Conservation (phyloP, 2,329 filamentous ascomycete species). For the Clonostachys rosea region DNA sequence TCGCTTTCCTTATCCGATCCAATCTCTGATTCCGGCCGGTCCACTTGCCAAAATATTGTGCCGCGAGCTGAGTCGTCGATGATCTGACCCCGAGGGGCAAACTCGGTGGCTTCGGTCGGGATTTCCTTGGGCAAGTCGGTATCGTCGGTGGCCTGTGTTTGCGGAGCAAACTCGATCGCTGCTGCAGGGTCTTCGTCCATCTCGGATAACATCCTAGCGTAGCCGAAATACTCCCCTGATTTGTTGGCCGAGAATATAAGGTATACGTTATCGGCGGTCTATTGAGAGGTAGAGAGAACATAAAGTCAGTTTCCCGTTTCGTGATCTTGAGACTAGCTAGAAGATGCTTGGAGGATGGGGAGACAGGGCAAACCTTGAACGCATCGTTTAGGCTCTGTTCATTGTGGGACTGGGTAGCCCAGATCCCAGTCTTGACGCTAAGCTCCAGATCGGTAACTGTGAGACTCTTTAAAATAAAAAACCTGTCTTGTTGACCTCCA, state of each 20-base stretch:
- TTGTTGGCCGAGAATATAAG: conserved; percentile 96
- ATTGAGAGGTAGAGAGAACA: not conserved
- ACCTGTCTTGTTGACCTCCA: conserved; percentile 57
- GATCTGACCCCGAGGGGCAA: conserved; percentile 76
- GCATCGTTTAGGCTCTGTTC: conserved; percentile 79
- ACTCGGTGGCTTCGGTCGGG: conserved; percentile 71
- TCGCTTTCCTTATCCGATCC: conserved; percentile 38
- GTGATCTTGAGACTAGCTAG: no score
- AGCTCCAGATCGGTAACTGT: conserved; percentile 86
- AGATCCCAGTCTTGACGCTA: conserved; percentile 82
- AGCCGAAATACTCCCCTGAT: conserved; percentile 94
- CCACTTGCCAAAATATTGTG: conserved; percentile 94
- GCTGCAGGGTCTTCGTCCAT: conserved; percentile 74
- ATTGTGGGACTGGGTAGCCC: conserved; percentile 94
- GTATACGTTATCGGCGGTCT: conserved; percentile 81
- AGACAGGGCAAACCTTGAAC: conserved; percentile 58
- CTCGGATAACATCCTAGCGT: conserved; percentile 81
- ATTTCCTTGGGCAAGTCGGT: conserved; percentile 75
- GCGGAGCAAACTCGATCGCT: conserved; percentile 65
- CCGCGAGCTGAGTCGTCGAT: conserved; percentile 92
- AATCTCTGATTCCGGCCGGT: conserved; percentile 49
- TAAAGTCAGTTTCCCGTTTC: no score
- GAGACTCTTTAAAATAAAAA: conserved; percentile 90
- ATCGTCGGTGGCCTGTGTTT: conserved; percentile 52
- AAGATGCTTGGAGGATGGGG: not conserved